phyloP scores from a whole-genome alignment of 108 stramenopile genomes.

The Cyclostephanos tholiformis region DNA sequence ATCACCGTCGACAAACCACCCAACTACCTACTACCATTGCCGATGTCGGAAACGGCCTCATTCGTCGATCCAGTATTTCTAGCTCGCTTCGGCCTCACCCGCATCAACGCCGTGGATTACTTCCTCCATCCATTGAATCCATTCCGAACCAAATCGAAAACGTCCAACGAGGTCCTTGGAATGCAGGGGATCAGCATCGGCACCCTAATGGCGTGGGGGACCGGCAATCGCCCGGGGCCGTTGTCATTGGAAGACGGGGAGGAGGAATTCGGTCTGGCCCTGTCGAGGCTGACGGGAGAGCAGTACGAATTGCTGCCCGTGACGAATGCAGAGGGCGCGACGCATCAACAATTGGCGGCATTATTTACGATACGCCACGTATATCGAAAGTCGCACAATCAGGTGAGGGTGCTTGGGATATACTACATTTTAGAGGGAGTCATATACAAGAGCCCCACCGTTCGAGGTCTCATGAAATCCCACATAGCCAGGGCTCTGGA shows the following conservation, averaged over 20 bases:
- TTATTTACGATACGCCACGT: conserved; percentile 85
- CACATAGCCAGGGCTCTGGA: conserved; percentile 72
- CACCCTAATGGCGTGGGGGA: conserved; percentile 72
- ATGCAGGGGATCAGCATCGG: conserved; percentile 84
- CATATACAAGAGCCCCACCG: conserved; percentile 80
- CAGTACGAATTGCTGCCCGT: conserved; percentile 84
- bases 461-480: conserved; percentile 81
- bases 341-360: conserved; percentile 61
- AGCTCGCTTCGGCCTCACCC: conserved; percentile 76
- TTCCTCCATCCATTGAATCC: conserved; percentile 90
- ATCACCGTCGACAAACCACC: no score
- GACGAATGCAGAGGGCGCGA: conserved; percentile 51
- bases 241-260: conserved; percentile 73
- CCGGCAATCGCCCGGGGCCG: conserved; percentile 58
- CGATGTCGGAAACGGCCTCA: conserved; percentile 87
- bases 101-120: conserved; percentile 78
- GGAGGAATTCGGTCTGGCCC: conserved; percentile 69
- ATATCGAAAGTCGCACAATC: conserved; percentile 58
- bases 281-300: conserved; percentile 70
- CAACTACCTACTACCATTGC: no score
- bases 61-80: conserved; percentile 89
- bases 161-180: conserved; percentile 79
- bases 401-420: conserved; percentile 71
- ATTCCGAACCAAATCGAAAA: conserved; percentile 77
- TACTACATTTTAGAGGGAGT: conserved; percentile 90